Percentiles rank a stretch among this genome's conserved stretches.
Conservation (phyloP, 352 stramenopile species). For the Phytopythium helicoides region DNA sequence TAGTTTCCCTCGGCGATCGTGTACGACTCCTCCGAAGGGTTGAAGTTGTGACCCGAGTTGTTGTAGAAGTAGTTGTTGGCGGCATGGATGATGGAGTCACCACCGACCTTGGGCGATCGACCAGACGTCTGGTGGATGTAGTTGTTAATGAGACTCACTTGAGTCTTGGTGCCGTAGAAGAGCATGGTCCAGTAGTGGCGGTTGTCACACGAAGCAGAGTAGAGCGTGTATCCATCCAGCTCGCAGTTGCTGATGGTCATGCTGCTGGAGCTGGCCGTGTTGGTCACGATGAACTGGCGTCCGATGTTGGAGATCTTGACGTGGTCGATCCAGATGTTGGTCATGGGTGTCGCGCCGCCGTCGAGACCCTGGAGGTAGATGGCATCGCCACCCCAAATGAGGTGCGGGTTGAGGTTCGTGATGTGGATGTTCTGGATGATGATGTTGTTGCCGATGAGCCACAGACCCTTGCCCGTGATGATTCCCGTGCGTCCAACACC, state of each 20-base stretch:
- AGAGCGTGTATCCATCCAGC: conserved; percentile 42
- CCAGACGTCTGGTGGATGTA: conserved; percentile 33
- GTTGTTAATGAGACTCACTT: conserved; percentile 31
- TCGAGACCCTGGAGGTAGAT: conserved; percentile 31
- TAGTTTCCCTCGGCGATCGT: conserved; percentile 24
- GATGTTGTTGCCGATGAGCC: conserved; percentile 21
- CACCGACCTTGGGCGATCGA: conserved; percentile 25
- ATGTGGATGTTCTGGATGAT: conserved; percentile 43
- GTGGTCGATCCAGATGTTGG: conserved; percentile 41
- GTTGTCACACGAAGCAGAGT: conserved; percentile 33
- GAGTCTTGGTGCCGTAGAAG: conserved; percentile 33
- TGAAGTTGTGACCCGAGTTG: conserved; percentile 14
- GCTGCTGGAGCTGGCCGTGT: conserved; percentile 23
- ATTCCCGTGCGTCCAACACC: conserved; percentile 10
- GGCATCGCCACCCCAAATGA: conserved; percentile 34
- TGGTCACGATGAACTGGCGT: conserved; percentile 37
- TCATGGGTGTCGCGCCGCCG: conserved; percentile 6
- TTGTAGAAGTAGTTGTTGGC: conserved; percentile 29
- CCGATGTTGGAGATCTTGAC: conserved; percentile 26
- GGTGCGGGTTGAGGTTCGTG: conserved; percentile 33
- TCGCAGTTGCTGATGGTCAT: conserved; percentile 54
- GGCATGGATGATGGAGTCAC: conserved; percentile 18
- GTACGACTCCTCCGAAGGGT: conserved; percentile 15
- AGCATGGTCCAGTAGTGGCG: conserved; percentile 52
- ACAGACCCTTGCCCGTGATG: conserved; percentile 14